These are phyloP conservation scores for Lactifluus echinatus DNA, from an alignment of 768 basidiomycete species.

Conservation along the genomic window DNA sequence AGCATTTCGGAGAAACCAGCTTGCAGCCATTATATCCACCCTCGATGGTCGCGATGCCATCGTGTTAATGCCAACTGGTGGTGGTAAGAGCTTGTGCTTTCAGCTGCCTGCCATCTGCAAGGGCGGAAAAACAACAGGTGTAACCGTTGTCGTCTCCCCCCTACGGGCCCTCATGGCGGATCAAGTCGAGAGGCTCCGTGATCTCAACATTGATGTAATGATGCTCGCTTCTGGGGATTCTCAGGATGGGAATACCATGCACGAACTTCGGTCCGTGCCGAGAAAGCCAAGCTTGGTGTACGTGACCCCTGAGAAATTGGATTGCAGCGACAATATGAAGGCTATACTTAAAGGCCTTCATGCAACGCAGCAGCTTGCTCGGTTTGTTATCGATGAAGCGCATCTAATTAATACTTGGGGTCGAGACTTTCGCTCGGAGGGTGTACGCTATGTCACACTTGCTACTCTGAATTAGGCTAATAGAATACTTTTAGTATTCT, in stretches of 20 bases:
- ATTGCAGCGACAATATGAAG: slow-evolving; percentile 48
- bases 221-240: slow-evolving; percentile 30
- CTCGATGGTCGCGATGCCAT: slow-evolving; percentile 81
- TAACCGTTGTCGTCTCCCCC: slow-evolving; percentile 87
- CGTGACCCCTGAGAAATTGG: slow-evolving; percentile 85
- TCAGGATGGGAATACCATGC: slow-evolving; percentile 28
- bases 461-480: background rate
- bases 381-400: slow-evolving; percentile 95
- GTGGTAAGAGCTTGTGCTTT: slow-evolving; percentile 83
- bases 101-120: slow-evolving; percentile 84
- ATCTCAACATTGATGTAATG: slow-evolving; percentile 60
- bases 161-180: slow-evolving; percentile 84
- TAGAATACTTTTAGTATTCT: slow-evolving; percentile 26
- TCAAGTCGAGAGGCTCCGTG: slow-evolving; percentile 63
- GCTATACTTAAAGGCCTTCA: slow-evolving; percentile 53
- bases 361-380: slow-evolving; percentile 48
- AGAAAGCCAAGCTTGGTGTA: slow-evolving; percentile 67
- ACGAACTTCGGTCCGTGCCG: slow-evolving; percentile 36
- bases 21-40: slow-evolving; percentile 75
- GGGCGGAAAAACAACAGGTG: slow-evolving; percentile 61
- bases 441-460: slow-evolving; percentile 8
- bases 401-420: slow-evolving; percentile 96
- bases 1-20: slow-evolving; percentile 73
- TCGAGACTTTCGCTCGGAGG: slow-evolving; percentile 69
- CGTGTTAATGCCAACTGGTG: slow-evolving; percentile 94